Evolutionary conservation across 257 asterid genomes (phyloP).

Genomic region (Gardenia jasminoides): DNA sequence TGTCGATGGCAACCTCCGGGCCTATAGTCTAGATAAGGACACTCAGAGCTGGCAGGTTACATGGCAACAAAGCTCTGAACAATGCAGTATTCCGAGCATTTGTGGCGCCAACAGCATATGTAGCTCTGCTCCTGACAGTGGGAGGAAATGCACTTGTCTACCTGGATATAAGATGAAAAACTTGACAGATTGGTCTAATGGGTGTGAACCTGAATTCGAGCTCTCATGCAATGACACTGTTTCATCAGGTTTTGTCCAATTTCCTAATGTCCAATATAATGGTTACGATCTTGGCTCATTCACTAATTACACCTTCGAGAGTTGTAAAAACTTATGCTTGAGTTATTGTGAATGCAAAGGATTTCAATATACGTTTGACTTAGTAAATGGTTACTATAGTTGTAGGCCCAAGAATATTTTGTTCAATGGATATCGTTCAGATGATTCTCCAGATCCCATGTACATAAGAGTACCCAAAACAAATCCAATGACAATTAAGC

Average conservation of each 20-base stretch:
- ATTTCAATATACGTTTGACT: conserved; percentile 27
- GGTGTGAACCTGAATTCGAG: conserved; percentile 37
- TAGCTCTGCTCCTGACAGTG: conserved; percentile 5
- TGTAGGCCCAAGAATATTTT: conserved; percentile 31
- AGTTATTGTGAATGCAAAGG: conserved; percentile 37
- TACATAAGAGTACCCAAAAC: conserved; percentile 28
- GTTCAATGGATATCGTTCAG: conserved; percentile 31
- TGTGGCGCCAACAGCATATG: conserved; percentile 44
- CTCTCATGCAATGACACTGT: conserved; percentile 4
- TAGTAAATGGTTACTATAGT: neutral
- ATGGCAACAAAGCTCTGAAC: conserved; percentile 27
- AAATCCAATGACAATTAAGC: neutral
- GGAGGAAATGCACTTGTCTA: conserved; percentile 36
- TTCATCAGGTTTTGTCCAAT: conserved; percentile 15
- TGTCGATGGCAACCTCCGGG: conserved; percentile 37
- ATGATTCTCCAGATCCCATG: neutral
- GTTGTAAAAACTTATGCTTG: conserved; percentile 33
- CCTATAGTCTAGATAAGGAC: conserved; percentile 25
- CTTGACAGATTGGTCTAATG: conserved; percentile 34
- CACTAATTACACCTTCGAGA: conserved; percentile 23
- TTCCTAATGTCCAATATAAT: conserved; percentile 30
- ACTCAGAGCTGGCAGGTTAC: conserved; percentile 32
- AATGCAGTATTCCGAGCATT: conserved; percentile 36
- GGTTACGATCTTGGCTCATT: conserved; percentile 34
- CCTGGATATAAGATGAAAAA: conserved; percentile 38